These are phyloP conservation scores for Diaporthe nobilis DNA, from an alignment of 2,329 filamentous ascomycete genomes.

Conservation along the genomic window DNA sequence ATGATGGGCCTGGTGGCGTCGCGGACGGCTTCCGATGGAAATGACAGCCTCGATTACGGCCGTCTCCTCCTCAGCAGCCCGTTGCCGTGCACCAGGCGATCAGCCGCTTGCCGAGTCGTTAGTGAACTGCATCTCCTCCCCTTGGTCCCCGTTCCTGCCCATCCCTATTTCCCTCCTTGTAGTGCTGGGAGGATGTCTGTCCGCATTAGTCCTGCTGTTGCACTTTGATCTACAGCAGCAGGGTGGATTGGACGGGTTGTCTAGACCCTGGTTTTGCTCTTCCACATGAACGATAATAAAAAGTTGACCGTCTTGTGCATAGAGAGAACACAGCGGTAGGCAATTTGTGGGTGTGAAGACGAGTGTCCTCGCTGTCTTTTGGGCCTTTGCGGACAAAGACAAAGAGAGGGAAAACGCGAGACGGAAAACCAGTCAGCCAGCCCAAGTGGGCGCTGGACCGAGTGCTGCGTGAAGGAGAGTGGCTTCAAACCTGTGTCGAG, in stretches of 20 bases:
- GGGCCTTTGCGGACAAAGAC: neutral
- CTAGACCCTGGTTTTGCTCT: conserved; percentile 75
- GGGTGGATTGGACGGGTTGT: conserved; percentile 79
- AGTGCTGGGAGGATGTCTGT: conserved; percentile 62
- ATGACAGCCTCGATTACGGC: conserved; percentile 35
- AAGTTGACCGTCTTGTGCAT: conserved; percentile 71
- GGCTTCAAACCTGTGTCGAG: conserved; percentile 31
- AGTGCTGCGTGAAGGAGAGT: neutral
- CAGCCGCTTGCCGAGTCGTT: conserved; percentile 5
- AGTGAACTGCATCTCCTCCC: neutral
- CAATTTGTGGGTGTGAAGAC: conserved; percentile 66
- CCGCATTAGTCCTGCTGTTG: conserved; percentile 75
- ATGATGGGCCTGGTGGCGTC: neutral
- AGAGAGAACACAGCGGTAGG: conserved; percentile 72
- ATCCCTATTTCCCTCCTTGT: neutral
- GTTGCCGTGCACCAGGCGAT: conserved; percentile 2
- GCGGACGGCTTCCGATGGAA: conserved; percentile 36
- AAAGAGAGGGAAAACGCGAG: conserved; percentile 18
- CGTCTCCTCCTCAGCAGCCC: conserved; percentile 40
- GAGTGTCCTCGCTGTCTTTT: neutral
- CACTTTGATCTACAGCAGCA: conserved; percentile 69
- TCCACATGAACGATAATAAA: conserved; percentile 72
- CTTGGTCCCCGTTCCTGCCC: neutral
- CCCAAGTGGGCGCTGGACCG: neutral
- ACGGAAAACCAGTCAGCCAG: neutral